Base-by-base conservation (phyloP, 768 basidiomycete species). In the Exsudoporus frostii region DNA sequence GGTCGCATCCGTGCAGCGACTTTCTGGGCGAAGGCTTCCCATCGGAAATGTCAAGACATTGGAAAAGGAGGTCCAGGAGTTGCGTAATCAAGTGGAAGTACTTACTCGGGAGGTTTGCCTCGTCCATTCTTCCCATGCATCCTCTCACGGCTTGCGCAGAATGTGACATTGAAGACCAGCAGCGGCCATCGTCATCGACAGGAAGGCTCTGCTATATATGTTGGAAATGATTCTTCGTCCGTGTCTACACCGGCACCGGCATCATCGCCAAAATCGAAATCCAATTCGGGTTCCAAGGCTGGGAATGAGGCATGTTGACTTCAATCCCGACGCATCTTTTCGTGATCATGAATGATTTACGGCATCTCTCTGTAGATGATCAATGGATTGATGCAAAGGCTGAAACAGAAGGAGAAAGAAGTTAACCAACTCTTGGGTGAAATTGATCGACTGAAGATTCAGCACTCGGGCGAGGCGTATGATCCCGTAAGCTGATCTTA, bases 341-440 rank as follows among this genome's bases (percentile, higher is more conserved):
- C 5, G 24, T 41, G 19, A 48, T 50, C 10, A 20, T 24, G 1
- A 11, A 38, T 44, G 17, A 36, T 38, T 49, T 33, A 52, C 17
- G 15, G 7, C 22, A 13, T 25, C 5, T 43, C 24, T 50, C 13
- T 4, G 6, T 20, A 88, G 80, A 84, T 79, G 56, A 78, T 87
- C 51, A 79, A 83, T 56, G 90, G 88, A 2, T 64, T 95, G 19
- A 82, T 92, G 9, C 90, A 92, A 62, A 83, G 90, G 10, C 75
- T 95, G 15, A 81, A 88, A 4, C 80, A 85, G 65, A 93, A 92
- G 66, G 93, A 97, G 73, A 91, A 88, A 62, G 83, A 93, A 67
- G 88, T 92, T 2, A 65, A 82, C 2, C 82, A 85, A 50, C 76
- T 95, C 2, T 85, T 86, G 64, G 77, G 78, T 4, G 88, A 93